Conservation (phyloP, 148 eudicot species). For the Rhododendron ferrugineum region DNA sequence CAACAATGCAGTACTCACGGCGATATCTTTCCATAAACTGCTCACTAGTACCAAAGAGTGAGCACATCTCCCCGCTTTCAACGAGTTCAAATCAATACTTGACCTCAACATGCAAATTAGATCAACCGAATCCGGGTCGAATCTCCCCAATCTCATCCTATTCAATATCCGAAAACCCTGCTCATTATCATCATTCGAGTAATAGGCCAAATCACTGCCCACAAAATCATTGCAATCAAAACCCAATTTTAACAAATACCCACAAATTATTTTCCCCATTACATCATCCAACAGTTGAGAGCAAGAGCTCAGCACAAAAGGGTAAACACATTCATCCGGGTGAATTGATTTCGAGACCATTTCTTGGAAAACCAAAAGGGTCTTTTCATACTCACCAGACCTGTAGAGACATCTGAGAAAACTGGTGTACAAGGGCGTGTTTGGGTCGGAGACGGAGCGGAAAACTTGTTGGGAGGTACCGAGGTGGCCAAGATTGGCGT, state of each 20-base stretch:
- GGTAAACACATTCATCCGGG: constrained; percentile 27
- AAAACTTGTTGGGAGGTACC: constrained; percentile 13
- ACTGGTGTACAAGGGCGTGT: constrained; percentile 11
- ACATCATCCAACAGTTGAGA: constrained; percentile 1
- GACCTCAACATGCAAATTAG: constrained; percentile 29
- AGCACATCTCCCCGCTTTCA: constrained; percentile 18
- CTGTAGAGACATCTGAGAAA: constrained; percentile 20
- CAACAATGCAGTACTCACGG: constrained; percentile 30
- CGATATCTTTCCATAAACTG: constrained; percentile 20
- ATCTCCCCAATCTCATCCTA: constrained; percentile 17
- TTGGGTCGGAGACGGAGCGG: constrained; percentile 18
- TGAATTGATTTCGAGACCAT: constrained; percentile 25
- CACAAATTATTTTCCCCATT: constrained; percentile 19
- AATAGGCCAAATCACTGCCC: constrained; percentile 15
- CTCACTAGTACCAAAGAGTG: constrained; percentile 22
- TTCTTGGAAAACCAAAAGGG: constrained; percentile 25
- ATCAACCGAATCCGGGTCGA: constrained; percentile 15
- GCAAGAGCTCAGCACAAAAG: constrained; percentile 28
- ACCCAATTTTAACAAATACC: constrained; percentile 28
- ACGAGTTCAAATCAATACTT: constrained; percentile 22
- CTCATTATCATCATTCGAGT: constrained; percentile 8
- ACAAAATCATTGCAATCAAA: constrained; percentile 18
- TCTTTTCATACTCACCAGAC: constrained; percentile 18
- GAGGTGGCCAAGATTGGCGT: constrained; percentile 21
- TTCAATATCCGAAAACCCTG: constrained; percentile 16